Conservation (phyloP, 1,284 basidiomycete genomes). For the Apiotrichum domesticum region DNA sequence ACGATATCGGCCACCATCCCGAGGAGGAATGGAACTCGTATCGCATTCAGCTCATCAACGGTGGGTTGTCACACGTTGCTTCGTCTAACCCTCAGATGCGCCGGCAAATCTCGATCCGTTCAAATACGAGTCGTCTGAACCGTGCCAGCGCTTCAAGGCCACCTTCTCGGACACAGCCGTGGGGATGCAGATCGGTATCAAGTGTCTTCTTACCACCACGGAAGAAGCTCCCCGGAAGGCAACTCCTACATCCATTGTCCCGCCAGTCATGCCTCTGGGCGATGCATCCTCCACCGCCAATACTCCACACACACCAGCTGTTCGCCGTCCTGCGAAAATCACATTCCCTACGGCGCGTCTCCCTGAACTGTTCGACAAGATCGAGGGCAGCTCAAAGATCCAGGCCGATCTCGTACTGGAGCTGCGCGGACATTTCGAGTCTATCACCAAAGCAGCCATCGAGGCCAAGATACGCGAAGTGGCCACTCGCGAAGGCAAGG, state of each 20-base stretch:
- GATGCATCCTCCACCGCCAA: constrained; percentile 15
- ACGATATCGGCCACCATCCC: constrained; percentile 26
- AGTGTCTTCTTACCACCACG: constrained; percentile 25
- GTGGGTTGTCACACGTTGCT: constrained; percentile 22
- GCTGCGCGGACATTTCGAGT: constrained; percentile 33
- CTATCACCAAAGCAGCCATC: constrained; percentile 42
- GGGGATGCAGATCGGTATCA: constrained; percentile 25
- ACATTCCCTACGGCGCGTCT: constrained; percentile 36
- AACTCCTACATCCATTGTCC: neutral
- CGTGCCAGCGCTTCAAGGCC: constrained; percentile 26
- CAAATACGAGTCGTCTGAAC: constrained; percentile 30
- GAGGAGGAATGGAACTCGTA: constrained; percentile 36
- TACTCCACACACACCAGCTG: neutral
- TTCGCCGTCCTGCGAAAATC: constrained; percentile 25
- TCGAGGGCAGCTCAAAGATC: constrained; percentile 38
- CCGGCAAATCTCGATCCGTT: constrained; percentile 43
- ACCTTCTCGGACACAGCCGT: constrained; percentile 29
- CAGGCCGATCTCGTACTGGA: constrained; percentile 32
- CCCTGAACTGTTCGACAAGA: constrained; percentile 29
- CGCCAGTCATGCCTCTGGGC: constrained; percentile 12
- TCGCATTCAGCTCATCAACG: constrained; percentile 43
- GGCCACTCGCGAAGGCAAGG: constrained; percentile 35
- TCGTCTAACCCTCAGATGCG: constrained; percentile 28
- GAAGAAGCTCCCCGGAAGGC: constrained; percentile 12
- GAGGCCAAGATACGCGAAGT: constrained; percentile 43